phyloP scores from a whole-genome alignment of 352 stramenopile genomes.

The Pythium myriotylum region DNA sequence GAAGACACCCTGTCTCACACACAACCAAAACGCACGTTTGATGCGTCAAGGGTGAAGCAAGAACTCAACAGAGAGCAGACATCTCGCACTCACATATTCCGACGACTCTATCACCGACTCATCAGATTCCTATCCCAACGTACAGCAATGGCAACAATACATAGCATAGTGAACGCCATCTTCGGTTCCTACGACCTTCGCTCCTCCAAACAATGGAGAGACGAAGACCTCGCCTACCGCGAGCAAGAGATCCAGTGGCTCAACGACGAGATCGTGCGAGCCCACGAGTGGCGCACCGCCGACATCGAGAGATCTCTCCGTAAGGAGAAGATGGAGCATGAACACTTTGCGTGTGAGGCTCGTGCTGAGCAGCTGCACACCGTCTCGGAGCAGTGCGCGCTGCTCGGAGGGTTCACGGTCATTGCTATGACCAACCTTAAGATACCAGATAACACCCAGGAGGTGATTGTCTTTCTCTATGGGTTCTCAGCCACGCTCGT shows the following conservation, averaged over 20 bases:
- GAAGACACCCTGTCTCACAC: too few relatives aligned
- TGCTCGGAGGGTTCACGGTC: constrained; percentile 76
- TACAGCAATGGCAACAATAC: too few relatives aligned
- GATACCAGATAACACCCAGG: constrained; percentile 35
- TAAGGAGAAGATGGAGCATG: constrained; percentile 63
- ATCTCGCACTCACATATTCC: too few relatives aligned
- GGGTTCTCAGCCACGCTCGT: constrained; percentile 50
- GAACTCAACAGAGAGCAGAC: too few relatives aligned
- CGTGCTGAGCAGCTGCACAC: constrained; percentile 72
- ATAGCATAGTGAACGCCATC: constrained; percentile 59
- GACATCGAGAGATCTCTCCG: constrained; percentile 71
- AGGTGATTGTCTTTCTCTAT: constrained; percentile 49
- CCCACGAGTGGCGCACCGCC: constrained; percentile 62
- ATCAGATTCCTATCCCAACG: too few relatives aligned
- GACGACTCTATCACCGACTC: too few relatives aligned
- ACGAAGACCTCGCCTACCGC: constrained; percentile 66
- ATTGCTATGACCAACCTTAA: constrained; percentile 65
- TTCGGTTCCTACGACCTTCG: constrained; percentile 82
- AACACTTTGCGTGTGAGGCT: constrained; percentile 61
- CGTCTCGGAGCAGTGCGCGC: constrained; percentile 66
- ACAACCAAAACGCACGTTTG: too few relatives aligned
- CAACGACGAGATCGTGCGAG: constrained; percentile 74
- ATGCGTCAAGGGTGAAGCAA: too few relatives aligned
- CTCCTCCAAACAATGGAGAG: constrained; percentile 75
- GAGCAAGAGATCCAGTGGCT: constrained; percentile 81